Conservation (phyloP, 2,329 filamentous ascomycete species). For the Elsinoe necatrix region DNA sequence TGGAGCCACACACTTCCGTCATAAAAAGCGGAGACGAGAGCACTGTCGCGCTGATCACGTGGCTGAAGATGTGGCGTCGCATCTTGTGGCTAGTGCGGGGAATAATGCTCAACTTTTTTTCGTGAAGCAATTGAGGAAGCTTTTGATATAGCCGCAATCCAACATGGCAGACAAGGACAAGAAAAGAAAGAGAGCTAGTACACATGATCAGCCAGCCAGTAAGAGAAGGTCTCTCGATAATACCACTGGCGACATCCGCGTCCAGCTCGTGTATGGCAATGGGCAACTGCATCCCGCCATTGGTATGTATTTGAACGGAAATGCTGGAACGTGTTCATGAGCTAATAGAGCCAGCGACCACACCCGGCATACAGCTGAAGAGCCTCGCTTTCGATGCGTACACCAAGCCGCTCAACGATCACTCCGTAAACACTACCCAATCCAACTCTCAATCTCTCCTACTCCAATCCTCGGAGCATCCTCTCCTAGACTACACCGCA, state of each 20-base stretch:
- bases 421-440: slow-evolving; percentile 28
- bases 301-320: too few relatives aligned
- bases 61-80: background rate
- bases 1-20: background rate
- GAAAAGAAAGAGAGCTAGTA: slow-evolving; percentile 44
- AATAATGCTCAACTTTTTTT: background rate
- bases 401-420: slow-evolving; percentile 28
- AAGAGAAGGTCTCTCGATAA: slow-evolving; percentile 27
- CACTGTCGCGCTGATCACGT: background rate
- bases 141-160: background rate
- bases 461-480: slow-evolving; percentile 53
- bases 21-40: slow-evolving; percentile 6
- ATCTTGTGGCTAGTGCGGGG: background rate
- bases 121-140: background rate
- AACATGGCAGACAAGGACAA: slow-evolving; percentile 33
- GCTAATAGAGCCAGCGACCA: slow-evolving; percentile 21
- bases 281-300: slow-evolving; percentile 19
- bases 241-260: slow-evolving; percentile 22
- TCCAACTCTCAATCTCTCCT: slow-evolving; percentile 44
- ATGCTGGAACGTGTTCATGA: background rate
- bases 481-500: slow-evolving; percentile 52
- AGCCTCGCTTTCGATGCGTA: slow-evolving; percentile 43
- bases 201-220: slow-evolving; percentile 36
- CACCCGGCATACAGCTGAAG: slow-evolving; percentile 34
- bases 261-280: slow-evolving; percentile 19